Percentiles rank a stretch among this genome's conserved stretches.
Conservation (phyloP, 768 basidiomycete genomes). For the Collybia sordida region DNA sequence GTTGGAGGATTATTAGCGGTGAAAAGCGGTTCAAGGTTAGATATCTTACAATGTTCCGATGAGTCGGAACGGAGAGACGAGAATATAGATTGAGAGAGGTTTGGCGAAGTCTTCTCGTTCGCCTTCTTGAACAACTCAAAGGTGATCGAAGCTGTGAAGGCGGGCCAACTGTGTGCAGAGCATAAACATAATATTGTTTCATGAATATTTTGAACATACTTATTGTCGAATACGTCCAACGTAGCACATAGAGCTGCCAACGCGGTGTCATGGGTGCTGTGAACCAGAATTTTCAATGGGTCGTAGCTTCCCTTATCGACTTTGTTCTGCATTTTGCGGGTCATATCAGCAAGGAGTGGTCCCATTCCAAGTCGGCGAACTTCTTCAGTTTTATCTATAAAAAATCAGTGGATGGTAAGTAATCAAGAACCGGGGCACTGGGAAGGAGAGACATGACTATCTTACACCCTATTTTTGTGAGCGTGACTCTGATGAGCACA, state of each 20-base stretch:
- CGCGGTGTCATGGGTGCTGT: constrained; percentile 72
- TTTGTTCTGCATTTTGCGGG: constrained; percentile 63
- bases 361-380: constrained; percentile 79
- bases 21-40: neutral
- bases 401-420: constrained; percentile 4
- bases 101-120: constrained; percentile 10
- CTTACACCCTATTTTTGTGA: constrained; percentile 39
- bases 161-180: constrained; percentile 52
- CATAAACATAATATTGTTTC: neutral
- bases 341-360: constrained; percentile 62
- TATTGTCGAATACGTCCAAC: constrained; percentile 72
- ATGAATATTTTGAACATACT: constrained; percentile 33
- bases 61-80: constrained; percentile 30
- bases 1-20: too few relatives aligned
- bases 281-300: constrained; percentile 63
- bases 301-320: constrained; percentile 41
- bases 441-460: constrained; percentile 7
- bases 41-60: constrained; percentile 43
- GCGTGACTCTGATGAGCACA: constrained; percentile 9
- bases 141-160: constrained; percentile 71
- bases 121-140: constrained; percentile 68
- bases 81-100: constrained; percentile 40
- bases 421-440: constrained; percentile 7
- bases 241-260: constrained; percentile 64
- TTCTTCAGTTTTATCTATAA: constrained; percentile 68